These are phyloP conservation scores for Diaporthe amygdali DNA, from an alignment of 2,329 filamentous ascomycete species.

Conservation along the genomic window DNA sequence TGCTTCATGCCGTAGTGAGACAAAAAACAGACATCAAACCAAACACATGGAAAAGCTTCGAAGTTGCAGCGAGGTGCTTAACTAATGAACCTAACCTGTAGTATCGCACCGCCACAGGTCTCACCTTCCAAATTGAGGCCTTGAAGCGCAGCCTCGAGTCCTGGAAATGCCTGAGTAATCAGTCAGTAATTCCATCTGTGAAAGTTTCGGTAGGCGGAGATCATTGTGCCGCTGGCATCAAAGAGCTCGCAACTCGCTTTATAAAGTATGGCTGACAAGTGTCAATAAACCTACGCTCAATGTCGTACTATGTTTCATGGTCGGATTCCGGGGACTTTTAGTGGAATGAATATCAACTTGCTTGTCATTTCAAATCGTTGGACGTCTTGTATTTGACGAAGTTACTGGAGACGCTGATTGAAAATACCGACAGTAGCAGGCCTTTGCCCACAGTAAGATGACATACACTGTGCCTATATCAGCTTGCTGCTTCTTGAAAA, in stretches of 20 bases:
- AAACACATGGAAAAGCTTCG: not conserved
- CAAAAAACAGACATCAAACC: not conserved
- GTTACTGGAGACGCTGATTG: too few species aligned
- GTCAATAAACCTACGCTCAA: not conserved
- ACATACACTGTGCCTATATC: too few species aligned
- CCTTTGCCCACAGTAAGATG: too few species aligned
- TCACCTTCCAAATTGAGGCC: not conserved
- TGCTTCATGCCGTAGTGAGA: not conserved
- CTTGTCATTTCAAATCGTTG: too few species aligned
- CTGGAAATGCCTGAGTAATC: not conserved
- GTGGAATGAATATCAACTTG: too few species aligned
- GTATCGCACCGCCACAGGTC: not conserved
- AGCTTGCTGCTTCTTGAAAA: too few species aligned
- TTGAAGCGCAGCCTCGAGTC: not conserved
- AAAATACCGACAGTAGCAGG: too few species aligned
- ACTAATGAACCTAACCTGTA: not conserved
- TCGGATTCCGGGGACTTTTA: too few species aligned
- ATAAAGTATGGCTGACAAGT: not conserved
- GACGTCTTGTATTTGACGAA: too few species aligned
- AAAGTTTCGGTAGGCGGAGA: not conserved
- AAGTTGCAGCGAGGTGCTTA: not conserved
- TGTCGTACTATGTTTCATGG: too few species aligned
- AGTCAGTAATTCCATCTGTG: not conserved
- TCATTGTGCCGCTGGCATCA: not conserved
- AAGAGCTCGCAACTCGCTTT: not conserved